Percentiles rank a stretch among this genome's conserved stretches.
phyloP scores from a whole-genome alignment of 2,329 filamentous ascomycete species.

The Talaromyces amestolkiae region DNA sequence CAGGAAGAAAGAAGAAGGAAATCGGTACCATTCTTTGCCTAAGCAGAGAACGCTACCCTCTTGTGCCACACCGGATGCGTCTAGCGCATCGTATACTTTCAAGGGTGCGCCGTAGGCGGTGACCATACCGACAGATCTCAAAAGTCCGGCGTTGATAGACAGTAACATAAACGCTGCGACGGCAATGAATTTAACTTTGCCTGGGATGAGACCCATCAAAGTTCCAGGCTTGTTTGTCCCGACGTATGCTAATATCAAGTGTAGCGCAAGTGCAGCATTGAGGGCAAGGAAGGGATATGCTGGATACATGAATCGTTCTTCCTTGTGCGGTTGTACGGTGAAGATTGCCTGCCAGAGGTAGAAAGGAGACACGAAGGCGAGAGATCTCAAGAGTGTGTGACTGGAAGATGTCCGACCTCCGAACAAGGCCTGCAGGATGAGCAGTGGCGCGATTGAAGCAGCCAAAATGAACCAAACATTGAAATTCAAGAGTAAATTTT shows the following conservation, averaged over 20 bases:
- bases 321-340: constrained; percentile 89
- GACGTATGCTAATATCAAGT: constrained; percentile 73
- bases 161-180: constrained; percentile 62
- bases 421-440: constrained; percentile 68
- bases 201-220: constrained; percentile 68
- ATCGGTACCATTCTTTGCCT: constrained; percentile 97
- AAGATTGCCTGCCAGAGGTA: constrained; percentile 95
- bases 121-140: constrained; percentile 73
- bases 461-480: constrained; percentile 90
- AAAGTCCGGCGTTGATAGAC: constrained; percentile 64
- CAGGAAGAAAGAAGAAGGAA: constrained; percentile 88
- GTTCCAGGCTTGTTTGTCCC: constrained; percentile 68
- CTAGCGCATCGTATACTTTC: constrained; percentile 53
- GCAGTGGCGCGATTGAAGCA: constrained; percentile 69
- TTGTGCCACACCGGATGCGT: constrained; percentile 52
- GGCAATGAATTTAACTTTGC: constrained; percentile 66
- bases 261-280: constrained; percentile 80
- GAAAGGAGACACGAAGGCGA: constrained; percentile 79
- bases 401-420: constrained; percentile 59
- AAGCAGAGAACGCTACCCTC: constrained; percentile 75
- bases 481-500: constrained; percentile 90
- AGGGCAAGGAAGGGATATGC: constrained; percentile 86
- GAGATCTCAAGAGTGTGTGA: constrained; percentile 68
- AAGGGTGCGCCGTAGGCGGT: constrained; percentile 83
- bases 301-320: constrained; percentile 98